Evolutionary conservation across 2,329 filamentous ascomycete species (phyloP).

Genomic region (Penicillium sclerotigenum): DNA sequence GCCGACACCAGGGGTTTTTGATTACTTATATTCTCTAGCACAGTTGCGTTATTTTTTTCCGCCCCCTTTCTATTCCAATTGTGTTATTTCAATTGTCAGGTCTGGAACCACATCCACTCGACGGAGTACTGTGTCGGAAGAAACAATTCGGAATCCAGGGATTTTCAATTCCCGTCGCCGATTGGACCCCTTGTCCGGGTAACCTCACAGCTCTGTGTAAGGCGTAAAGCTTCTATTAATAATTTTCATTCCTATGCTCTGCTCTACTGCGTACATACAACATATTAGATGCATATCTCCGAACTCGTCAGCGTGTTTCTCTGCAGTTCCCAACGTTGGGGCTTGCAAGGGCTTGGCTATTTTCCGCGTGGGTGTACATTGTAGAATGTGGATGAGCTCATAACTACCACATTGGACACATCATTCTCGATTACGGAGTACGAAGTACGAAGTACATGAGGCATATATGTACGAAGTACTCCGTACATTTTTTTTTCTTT

Average conservation of each 20-base stretch:
- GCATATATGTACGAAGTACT: constrained; percentile 5
- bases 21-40: constrained; percentile 2
- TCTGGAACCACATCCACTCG: constrained; percentile 2
- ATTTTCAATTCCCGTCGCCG: neutral
- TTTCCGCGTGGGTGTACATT: neutral
- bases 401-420: neutral
- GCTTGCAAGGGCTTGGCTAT: neutral
- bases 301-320: neutral
- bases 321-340: constrained; percentile 11
- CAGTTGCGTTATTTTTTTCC: constrained; percentile 6
- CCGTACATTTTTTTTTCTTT: too few species aligned
- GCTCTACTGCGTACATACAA: constrained; percentile 6
- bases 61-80: neutral
- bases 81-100: neutral
- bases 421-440: neutral
- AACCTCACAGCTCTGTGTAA: neutral
- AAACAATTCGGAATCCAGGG: constrained; percentile 10
- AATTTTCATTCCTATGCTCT: constrained; percentile 4
- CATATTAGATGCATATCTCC: neutral
- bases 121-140: neutral
- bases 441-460: neutral
- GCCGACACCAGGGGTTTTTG: constrained; percentile 4
- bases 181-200: constrained; percentile 6
- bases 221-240: constrained; percentile 7
- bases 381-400: neutral